Base-by-base conservation (phyloP, 2,329 filamentous ascomycete species). In the Chalaropsis thielavioides region DNA sequence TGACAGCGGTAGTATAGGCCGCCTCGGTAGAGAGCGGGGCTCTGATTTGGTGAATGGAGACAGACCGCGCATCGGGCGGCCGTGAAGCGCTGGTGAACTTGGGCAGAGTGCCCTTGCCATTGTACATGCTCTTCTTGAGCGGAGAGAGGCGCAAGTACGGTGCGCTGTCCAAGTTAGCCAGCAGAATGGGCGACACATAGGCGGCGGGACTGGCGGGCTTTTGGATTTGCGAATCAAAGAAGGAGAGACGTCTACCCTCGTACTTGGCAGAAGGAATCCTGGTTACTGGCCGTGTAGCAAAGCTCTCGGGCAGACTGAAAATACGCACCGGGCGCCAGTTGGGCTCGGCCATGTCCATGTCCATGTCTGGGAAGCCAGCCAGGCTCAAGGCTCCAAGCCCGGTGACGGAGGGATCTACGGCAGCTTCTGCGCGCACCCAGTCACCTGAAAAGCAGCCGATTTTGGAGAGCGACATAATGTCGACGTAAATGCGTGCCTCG, bases 371-470 rank as follows among this genome's bases (percentile, higher is more conserved):
- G 68, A 86, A 88, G 68, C 83, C 85, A 24, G 84, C 84, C 2
- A 90, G 78, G 1, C 86, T 86, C 76, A 86, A 88, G 0, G 81
- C 77, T 62, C 82, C 88, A 69, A 83, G 83, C 19, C 80, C 88
- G 73, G 84, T 87, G 17, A 79, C 76, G 24, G 82, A 87, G 67
- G 89, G 88, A 72, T 91, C 89, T 69, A 88, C 82, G 0, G 89
- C 82, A 5, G 84, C 81, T 75, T 96, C 90, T 11, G 96, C 79
- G 24, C 88, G 86, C 11, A 96, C 90, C 94, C 94, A 99, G 72
- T 99, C 94, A 38, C 94, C 94, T 0, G 92, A 97, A 72, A 99
- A 99, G 74, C 92, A 97, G 17, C 92, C 92, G 64, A 99, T 87
- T 70, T 92, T 91, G 15, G 90, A 87, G 22, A 99, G 76, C 0